Conservation (phyloP, 257 asterid genomes). For the Misopates orontium region DNA sequence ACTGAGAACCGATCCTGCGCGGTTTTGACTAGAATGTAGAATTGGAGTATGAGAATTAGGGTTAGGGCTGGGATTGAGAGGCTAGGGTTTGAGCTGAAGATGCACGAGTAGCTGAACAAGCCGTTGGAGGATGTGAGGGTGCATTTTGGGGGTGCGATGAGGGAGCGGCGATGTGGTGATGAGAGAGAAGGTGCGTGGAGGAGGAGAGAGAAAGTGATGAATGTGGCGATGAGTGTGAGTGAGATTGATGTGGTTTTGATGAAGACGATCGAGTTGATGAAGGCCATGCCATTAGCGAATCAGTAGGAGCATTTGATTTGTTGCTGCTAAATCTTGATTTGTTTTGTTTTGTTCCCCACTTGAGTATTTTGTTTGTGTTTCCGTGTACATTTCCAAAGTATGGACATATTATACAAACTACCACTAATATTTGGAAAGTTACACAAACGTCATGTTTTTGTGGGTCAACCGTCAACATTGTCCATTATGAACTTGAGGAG, state of each 20-base stretch:
- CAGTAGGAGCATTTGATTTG: too few species aligned
- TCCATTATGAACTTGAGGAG: too few species aligned
- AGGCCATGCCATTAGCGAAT: slow-evolving; percentile 76
- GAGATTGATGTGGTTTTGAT: slow-evolving; percentile 41
- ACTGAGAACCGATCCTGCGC: slow-evolving; percentile 93
- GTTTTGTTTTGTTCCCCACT: too few species aligned
- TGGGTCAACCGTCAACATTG: too few species aligned
- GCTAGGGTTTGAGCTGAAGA: slow-evolving; percentile 44
- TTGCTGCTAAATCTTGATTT: too few species aligned
- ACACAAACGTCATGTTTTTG: too few species aligned
- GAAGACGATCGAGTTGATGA: slow-evolving; percentile 43
- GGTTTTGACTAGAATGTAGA: slow-evolving; percentile 82
- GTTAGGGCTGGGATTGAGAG: slow-evolving; percentile 68
- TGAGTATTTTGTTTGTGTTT: too few species aligned
- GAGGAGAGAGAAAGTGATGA: slow-evolving; percentile 29
- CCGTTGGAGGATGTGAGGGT: slow-evolving; percentile 51
- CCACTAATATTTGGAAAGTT: too few species aligned
- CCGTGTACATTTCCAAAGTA: too few species aligned
- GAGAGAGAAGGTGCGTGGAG: slow-evolving; percentile 22
- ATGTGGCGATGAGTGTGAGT: slow-evolving; percentile 41
- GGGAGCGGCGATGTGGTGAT: slow-evolving; percentile 26
- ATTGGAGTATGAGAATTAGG: slow-evolving; percentile 58
- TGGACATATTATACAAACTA: too few species aligned
- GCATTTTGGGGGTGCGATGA: slow-evolving; percentile 42
- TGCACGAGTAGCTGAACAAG: slow-evolving; percentile 68